Percentiles rank a stretch among this genome's conserved stretches.
These are phyloP conservation scores for Hypoxylon sp. DNA, from an alignment of 2,329 filamentous ascomycete species.

Conservation along the genomic window DNA sequence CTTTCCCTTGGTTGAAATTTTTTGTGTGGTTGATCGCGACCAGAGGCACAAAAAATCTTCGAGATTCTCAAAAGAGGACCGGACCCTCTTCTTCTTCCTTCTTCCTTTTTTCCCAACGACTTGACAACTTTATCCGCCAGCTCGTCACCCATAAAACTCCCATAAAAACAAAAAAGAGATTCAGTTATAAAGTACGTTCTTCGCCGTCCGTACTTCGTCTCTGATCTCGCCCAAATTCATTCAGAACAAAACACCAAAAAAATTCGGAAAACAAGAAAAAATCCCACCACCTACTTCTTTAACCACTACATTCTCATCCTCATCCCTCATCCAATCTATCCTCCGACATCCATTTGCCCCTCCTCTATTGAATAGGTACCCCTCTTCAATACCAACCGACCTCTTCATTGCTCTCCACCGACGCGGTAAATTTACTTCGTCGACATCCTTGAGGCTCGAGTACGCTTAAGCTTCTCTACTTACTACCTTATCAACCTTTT, in stretches of 20 bases:
- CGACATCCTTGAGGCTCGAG: constrained; percentile 25
- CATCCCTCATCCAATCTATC: constrained; percentile 20
- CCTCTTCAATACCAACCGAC: constrained; percentile 14
- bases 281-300: constrained; percentile 35
- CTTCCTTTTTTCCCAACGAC: constrained; percentile 53
- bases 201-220: constrained; percentile 61
- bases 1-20: constrained; percentile 34
- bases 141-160: constrained; percentile 49
- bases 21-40: constrained; percentile 41
- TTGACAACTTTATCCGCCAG: constrained; percentile 60
- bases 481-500: constrained; percentile 21
- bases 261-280: constrained; percentile 66
- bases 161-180: constrained; percentile 59
- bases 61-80: constrained; percentile 35
- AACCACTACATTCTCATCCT: constrained; percentile 29
- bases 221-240: constrained; percentile 65
- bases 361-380: constrained; percentile 30
- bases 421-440: constrained; percentile 18
- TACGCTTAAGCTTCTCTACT: constrained; percentile 26
- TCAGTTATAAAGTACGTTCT: constrained; percentile 60
- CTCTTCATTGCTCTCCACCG: constrained; percentile 28
- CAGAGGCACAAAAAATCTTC: constrained; percentile 46
- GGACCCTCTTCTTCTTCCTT: constrained; percentile 46
- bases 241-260: constrained; percentile 63
- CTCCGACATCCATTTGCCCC: constrained; percentile 18